Percentiles rank a stretch among this genome's conserved stretches.
Evolutionary conservation across 805 yeast species (phyloP).

Genomic region (Kodamaea restingae): DNA sequence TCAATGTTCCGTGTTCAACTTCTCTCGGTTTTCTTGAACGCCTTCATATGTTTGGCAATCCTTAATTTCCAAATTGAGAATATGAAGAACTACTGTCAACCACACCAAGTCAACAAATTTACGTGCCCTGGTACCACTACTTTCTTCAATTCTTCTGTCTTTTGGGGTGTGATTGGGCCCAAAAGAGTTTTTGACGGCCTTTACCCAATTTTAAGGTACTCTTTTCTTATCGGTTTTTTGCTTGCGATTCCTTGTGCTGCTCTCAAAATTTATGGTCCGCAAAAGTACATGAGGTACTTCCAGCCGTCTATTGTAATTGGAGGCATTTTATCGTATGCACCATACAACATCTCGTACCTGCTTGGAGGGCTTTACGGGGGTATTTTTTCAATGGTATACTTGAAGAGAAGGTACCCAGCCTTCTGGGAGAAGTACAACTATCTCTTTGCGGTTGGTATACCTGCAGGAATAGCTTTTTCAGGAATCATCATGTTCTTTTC

Average conservation of each 20-base stretch:
- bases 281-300: conserved; percentile 23
- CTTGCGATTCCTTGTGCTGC: conserved; percentile 19
- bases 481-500: conserved; percentile 35
- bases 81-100: conserved; percentile 19
- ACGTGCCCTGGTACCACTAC: conserved; percentile 27
- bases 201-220: conserved; percentile 31
- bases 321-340: conserved; percentile 29
- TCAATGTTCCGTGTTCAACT: conserved; percentile 45
- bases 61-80: conserved; percentile 17
- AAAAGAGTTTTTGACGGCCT: conserved; percentile 31
- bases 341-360: conserved; percentile 30
- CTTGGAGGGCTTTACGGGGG: conserved; percentile 27
- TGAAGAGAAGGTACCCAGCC: conserved; percentile 23
- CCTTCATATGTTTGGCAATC: conserved; percentile 22
- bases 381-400: conserved; percentile 24
- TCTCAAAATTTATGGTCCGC: conserved; percentile 15
- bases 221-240: conserved; percentile 32
- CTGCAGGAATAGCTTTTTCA: conserved; percentile 34
- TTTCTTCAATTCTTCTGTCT: conserved; percentile 52
- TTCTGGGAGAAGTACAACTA: conserved; percentile 39
- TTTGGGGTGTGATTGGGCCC: conserved; percentile 57
- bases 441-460: conserved; percentile 27
- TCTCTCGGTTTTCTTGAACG: conserved; percentile 17
- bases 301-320: conserved; percentile 33
- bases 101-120: conserved; percentile 20